phyloP scores from a whole-genome alignment of 768 basidiomycete genomes.

The Tricholoma sp. region DNA sequence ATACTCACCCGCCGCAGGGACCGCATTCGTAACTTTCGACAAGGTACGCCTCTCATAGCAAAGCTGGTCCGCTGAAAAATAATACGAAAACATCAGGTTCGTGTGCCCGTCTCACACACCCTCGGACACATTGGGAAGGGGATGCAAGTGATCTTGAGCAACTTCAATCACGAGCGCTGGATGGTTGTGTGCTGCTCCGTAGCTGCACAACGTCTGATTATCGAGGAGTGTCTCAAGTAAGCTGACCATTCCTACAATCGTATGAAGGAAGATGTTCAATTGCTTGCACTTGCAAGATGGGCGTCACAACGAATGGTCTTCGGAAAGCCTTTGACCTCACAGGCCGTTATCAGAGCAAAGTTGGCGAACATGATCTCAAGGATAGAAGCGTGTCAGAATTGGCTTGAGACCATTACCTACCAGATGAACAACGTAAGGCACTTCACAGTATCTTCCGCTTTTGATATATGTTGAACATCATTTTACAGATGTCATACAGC shows the following conservation, averaged over 20 bases:
- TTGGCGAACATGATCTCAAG: constrained; percentile 88
- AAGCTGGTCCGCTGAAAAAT: not conserved
- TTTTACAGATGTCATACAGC: constrained; percentile 64
- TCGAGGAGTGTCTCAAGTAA: constrained; percentile 88
- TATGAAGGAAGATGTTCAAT: constrained; percentile 1
- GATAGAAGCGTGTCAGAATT: constrained; percentile 79
- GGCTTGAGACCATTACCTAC: constrained; percentile 85
- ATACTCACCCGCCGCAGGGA: constrained; percentile 90
- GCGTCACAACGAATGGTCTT: constrained; percentile 85
- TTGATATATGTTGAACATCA: constrained; percentile 1
- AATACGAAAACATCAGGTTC: constrained; percentile 29
- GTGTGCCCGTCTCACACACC: constrained; percentile 81
- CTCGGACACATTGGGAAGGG: constrained; percentile 86
- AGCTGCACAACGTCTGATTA: constrained; percentile 70
- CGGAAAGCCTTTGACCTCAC: constrained; percentile 76
- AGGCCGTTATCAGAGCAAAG: constrained; percentile 86
- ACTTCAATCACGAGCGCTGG: constrained; percentile 91
- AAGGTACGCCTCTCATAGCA: constrained; percentile 29
- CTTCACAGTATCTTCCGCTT: constrained; percentile 5
- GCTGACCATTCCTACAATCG: constrained; percentile 12
- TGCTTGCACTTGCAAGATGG: constrained; percentile 50
- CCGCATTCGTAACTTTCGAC: constrained; percentile 80
- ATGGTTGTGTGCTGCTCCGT: constrained; percentile 73
- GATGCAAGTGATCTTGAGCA: constrained; percentile 75
- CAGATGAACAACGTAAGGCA: constrained; percentile 81